Conservation (phyloP, 495 filamentous ascomycete genomes). For the Trichoderma gamsii region DNA sequence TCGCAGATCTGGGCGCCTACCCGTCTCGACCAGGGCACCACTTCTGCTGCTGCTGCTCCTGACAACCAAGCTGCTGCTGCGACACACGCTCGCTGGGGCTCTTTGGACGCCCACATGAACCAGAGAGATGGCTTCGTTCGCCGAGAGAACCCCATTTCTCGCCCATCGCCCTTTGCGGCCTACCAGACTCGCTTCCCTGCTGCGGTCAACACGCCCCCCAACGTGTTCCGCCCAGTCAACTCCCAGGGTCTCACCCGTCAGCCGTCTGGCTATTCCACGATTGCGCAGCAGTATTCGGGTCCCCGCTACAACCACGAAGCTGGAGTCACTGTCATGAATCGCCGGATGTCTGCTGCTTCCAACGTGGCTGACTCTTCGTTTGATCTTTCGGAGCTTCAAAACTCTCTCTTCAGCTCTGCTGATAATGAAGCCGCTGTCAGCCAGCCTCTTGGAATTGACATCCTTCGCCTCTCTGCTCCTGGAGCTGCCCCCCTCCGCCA, state of each 20-base stretch:
- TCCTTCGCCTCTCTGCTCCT: neutral
- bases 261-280: neutral
- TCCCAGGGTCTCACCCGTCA: neutral
- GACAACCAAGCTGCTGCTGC: too few species aligned
- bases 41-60: neutral
- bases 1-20: neutral
- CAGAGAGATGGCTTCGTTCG: neutral
- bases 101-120: neutral
- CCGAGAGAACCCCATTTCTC: neutral
- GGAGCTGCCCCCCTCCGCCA: neutral
- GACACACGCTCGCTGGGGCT: neutral
- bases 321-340: neutral
- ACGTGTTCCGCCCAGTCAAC: neutral
- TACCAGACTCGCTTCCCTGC: neutral
- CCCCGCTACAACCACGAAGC: neutral
- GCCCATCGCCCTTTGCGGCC: neutral
- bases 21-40: neutral
- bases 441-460: slow-evolving; percentile 7
- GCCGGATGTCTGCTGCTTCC: neutral
- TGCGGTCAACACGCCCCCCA: neutral
- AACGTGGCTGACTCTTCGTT: neutral
- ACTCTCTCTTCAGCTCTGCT: neutral
- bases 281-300: neutral
- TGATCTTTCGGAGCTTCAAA: neutral
- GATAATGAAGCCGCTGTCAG: neutral